phyloP scores from a whole-genome alignment of 2,329 filamentous ascomycete genomes.

The Bisporella sp. region DNA sequence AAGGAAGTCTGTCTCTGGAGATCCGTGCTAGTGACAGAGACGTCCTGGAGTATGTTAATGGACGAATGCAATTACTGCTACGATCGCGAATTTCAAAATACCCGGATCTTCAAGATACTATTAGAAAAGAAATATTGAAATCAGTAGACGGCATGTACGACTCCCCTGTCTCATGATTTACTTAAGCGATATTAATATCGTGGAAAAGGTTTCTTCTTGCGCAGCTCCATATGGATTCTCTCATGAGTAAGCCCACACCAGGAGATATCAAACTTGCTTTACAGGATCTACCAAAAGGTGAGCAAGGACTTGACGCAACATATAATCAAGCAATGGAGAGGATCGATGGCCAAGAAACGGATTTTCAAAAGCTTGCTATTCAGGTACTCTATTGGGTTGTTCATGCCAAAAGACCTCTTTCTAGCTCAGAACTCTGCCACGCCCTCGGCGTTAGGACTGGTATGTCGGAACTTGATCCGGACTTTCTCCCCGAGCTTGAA shows the following conservation, averaged over 20 bases:
- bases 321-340: constrained; percentile 36
- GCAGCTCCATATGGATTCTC: constrained; percentile 27
- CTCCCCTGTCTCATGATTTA: neutral
- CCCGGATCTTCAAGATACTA: too few relatives aligned
- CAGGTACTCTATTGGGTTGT: constrained; percentile 30
- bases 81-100: too few relatives aligned
- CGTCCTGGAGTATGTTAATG: constrained; percentile 13
- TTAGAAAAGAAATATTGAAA: neutral
- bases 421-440: constrained; percentile 31
- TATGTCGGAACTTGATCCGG: constrained; percentile 23
- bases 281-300: constrained; percentile 19
- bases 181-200: neutral
- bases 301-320: constrained; percentile 20
- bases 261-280: constrained; percentile 25
- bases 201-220: constrained; percentile 20
- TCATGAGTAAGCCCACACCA: constrained; percentile 20
- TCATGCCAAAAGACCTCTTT: constrained; percentile 29
- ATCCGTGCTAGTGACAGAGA: constrained; percentile 26
- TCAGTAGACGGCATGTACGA: constrained; percentile 18
- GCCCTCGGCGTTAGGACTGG: constrained; percentile 33
- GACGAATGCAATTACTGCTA: constrained; percentile 12
- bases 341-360: constrained; percentile 9
- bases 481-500: constrained; percentile 26
- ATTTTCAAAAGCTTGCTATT: neutral
- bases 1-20: constrained; percentile 12